Evolutionary conservation across 805 yeast genomes (phyloP).

Genomic region (Starmerella vaccinii): DNA sequence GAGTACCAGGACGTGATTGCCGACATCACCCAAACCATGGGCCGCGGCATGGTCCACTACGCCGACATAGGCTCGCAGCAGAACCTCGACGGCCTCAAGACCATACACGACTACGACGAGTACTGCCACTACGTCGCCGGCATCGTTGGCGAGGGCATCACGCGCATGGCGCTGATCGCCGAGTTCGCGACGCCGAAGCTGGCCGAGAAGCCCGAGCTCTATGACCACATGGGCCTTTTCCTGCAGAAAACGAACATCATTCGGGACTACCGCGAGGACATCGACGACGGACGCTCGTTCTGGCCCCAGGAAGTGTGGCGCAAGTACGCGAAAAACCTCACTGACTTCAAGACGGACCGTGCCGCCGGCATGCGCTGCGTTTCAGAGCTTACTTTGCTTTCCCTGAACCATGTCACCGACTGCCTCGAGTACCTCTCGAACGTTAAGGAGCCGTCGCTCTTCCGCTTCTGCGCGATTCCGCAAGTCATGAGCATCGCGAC

Average conservation of each 20-base stretch:
- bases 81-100: constrained; percentile 65
- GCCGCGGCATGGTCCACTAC: constrained; percentile 96
- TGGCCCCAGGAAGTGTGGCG: constrained; percentile 96
- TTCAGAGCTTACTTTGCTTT: constrained; percentile 68
- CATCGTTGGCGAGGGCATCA: constrained; percentile 90
- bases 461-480: constrained; percentile 92
- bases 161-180: constrained; percentile 70
- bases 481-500: constrained; percentile 99
- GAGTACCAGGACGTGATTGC: constrained; percentile 68
- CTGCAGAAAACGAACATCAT: constrained; percentile 93
- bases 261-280: constrained; percentile 87
- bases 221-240: constrained; percentile 87
- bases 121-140: constrained; percentile 98
- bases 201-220: constrained; percentile 45
- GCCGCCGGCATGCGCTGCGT: constrained; percentile 57
- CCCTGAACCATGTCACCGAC: constrained; percentile 67
- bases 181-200: constrained; percentile 50
- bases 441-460: constrained; percentile 69
- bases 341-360: constrained; percentile 41
- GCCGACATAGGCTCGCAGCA: constrained; percentile 46
- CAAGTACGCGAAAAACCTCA: constrained; percentile 54
- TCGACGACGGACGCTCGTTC: constrained; percentile 82
- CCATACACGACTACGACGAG: constrained; percentile 71
- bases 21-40: constrained; percentile 78
- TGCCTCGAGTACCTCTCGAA: constrained; percentile 64